A percentile compares a stretch with the other conserved stretches of the same genome.
These are phyloP conservation scores for Blastobotrys peoriensis DNA, from an alignment of 805 yeast species.

Conservation along the genomic window DNA sequence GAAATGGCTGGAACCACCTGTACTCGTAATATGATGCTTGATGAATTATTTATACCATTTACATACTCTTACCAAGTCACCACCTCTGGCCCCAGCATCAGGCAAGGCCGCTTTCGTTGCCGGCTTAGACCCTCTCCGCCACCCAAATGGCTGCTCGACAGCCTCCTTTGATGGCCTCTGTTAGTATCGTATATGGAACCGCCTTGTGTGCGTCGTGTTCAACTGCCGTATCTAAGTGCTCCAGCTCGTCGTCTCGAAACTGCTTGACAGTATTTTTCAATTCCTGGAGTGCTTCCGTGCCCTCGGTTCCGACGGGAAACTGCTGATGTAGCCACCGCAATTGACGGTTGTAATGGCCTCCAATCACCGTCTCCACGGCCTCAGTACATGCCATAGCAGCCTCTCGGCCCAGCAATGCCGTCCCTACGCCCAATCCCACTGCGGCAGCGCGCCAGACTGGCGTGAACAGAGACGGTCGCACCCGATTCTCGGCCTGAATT, in stretches of 20 bases:
- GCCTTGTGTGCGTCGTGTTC: slow-evolving; percentile 90
- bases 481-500: slow-evolving; percentile 69
- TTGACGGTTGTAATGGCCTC: slow-evolving; percentile 91
- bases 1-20: no score
- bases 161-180: slow-evolving; percentile 77
- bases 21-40: no score
- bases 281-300: slow-evolving; percentile 49
- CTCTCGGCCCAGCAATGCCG: slow-evolving; percentile 82
- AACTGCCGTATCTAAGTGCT: slow-evolving; percentile 90
- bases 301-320: slow-evolving; percentile 42
- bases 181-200: slow-evolving; percentile 80
- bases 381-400: slow-evolving; percentile 99
- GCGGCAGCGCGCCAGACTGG: slow-evolving; percentile 96
- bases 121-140: slow-evolving; percentile 70
- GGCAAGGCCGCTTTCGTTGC: no score
- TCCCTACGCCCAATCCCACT: slow-evolving; percentile 73
- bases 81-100: neutral
- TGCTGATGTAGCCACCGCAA: slow-evolving; percentile 68
- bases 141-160: slow-evolving; percentile 87
- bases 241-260: slow-evolving; percentile 91
- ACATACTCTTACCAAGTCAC: no score
- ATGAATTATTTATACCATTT: no score
- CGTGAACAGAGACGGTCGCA: slow-evolving; percentile 85
- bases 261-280: slow-evolving; percentile 59
- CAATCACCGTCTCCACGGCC: slow-evolving; percentile 97